Percentiles rank a stretch among this genome's conserved stretches.
phyloP scores from a whole-genome alignment of 148 eudicot genomes.

The Rhododendron molle region DNA sequence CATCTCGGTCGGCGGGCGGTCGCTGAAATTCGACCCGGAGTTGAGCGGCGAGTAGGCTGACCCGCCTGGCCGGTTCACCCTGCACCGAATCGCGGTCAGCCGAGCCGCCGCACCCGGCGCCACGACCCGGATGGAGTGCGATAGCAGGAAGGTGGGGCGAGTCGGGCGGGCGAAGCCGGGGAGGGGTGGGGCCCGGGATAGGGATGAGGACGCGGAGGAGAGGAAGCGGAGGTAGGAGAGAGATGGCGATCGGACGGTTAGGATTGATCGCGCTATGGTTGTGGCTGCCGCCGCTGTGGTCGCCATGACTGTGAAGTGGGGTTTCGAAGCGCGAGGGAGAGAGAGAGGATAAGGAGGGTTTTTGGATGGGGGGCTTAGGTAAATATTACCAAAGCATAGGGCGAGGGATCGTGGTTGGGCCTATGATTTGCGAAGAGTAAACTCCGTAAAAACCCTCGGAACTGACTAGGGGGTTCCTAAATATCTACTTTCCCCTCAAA shows the following conservation, averaged over 20 bases:
- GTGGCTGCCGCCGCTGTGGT: conserved; percentile 31
- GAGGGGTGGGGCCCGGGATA: conserved; percentile 23
- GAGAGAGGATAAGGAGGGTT: neutral
- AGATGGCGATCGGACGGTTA: conserved; percentile 30
- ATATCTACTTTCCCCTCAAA: too few relatives aligned
- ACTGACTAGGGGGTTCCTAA: too few relatives aligned
- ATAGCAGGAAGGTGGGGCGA: conserved; percentile 19
- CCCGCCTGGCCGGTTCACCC: conserved; percentile 49
- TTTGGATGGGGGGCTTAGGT: neutral
- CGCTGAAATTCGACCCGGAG: conserved; percentile 48
- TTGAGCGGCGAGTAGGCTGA: conserved; percentile 63
- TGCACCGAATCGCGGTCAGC: conserved; percentile 38
- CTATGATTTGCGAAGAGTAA: too few relatives aligned
- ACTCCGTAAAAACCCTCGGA: too few relatives aligned
- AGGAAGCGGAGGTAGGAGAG: conserved; percentile 32
- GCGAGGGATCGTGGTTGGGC: too few relatives aligned
- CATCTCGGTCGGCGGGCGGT: conserved; percentile 77
- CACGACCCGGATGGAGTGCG: conserved; percentile 28
- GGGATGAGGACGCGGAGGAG: conserved; percentile 27
- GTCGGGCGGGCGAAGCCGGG: conserved; percentile 23
- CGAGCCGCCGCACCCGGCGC: conserved; percentile 23
- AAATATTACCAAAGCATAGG: neutral
- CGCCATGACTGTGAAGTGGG: conserved; percentile 20
- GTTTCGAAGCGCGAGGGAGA: neutral
- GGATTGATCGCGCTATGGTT: conserved; percentile 27